A percentile compares a stretch with the other conserved stretches of the same genome.
Evolutionary conservation across 129 eudicot species (phyloP).

Genomic region (Saposhnikovia divaricata): DNA sequence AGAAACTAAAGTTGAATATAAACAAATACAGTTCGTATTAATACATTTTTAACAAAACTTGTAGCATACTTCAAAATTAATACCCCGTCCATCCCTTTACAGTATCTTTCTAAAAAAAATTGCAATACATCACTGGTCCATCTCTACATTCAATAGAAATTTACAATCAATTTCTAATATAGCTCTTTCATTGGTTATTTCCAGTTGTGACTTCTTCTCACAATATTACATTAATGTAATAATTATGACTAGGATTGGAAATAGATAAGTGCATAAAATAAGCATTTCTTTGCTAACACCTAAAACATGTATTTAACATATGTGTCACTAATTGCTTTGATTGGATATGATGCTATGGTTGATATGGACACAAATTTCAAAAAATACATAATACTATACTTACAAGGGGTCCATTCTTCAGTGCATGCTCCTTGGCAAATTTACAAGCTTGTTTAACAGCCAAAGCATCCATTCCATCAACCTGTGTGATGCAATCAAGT

Average conservation of each 20-base stretch:
- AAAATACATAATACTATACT: slow-evolving; percentile 17
- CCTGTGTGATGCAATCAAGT: slow-evolving; percentile 29
- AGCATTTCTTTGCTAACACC: neutral
- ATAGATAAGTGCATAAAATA: neutral
- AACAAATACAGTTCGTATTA: neutral
- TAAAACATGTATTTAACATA: neutral
- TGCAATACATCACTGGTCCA: neutral
- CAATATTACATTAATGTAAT: neutral
- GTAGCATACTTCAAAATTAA: neutral
- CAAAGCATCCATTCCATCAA: slow-evolving; percentile 98
- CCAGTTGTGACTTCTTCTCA: neutral
- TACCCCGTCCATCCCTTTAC: neutral
- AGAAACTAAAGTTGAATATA: neutral
- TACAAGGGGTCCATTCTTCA: slow-evolving; percentile 96
- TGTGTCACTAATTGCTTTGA: neutral
- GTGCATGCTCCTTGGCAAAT: slow-evolving; percentile 91
- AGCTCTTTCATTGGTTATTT: too few species aligned
- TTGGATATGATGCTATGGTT: neutral
- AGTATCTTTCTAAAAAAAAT: too few species aligned
- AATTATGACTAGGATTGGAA: neutral
- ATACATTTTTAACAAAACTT: neutral
- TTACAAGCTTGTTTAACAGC: slow-evolving; percentile 98
- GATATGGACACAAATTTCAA: neutral
- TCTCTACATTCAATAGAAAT: neutral
- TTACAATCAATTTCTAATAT: too few species aligned